These are phyloP conservation scores for Myriosclerotinia scirpicola DNA, from an alignment of 2,329 filamentous ascomycete genomes.

Conservation along the genomic window DNA sequence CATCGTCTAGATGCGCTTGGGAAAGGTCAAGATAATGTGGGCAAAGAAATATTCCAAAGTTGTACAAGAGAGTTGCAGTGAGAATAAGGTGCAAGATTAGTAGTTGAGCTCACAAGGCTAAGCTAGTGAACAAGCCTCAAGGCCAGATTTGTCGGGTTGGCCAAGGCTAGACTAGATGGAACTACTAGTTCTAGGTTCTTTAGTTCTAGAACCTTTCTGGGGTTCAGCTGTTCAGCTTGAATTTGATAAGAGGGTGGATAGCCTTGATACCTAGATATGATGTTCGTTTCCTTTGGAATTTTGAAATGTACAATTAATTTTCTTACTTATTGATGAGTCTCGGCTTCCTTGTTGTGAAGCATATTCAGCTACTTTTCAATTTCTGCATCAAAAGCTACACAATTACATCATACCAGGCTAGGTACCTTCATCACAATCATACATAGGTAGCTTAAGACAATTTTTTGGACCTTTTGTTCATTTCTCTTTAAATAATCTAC, in stretches of 20 bases:
- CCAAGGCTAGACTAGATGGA: slow-evolving; percentile 14
- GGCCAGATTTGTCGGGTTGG: slow-evolving; percentile 15
- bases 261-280: not conserved
- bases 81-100: not conserved
- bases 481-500: slow-evolving; percentile 23
- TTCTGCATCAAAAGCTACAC: not conserved
- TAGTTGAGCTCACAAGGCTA: slow-evolving; percentile 20
- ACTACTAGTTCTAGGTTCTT: slow-evolving; percentile 7
- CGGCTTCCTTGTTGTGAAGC: no score
- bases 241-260: not conserved
- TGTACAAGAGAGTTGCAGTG: not conserved
- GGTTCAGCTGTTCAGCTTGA: not conserved
- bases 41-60: not conserved
- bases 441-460: not conserved
- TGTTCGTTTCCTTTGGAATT: no score
- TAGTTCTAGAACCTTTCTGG: slow-evolving; percentile 10
- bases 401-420: not conserved
- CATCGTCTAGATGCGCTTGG: slow-evolving; percentile 29
- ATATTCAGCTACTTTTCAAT: not conserved
- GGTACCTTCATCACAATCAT: not conserved
- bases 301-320: no score
- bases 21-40: not conserved
- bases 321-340: no score
- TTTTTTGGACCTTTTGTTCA: slow-evolving; percentile 2
- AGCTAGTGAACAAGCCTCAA: not conserved